A percentile compares a stretch with the other conserved stretches of the same genome.
These are phyloP conservation scores for Radiomyces spectabilis DNA, from an alignment of 192 early-diverging fungal species.

Conservation along the genomic window DNA sequence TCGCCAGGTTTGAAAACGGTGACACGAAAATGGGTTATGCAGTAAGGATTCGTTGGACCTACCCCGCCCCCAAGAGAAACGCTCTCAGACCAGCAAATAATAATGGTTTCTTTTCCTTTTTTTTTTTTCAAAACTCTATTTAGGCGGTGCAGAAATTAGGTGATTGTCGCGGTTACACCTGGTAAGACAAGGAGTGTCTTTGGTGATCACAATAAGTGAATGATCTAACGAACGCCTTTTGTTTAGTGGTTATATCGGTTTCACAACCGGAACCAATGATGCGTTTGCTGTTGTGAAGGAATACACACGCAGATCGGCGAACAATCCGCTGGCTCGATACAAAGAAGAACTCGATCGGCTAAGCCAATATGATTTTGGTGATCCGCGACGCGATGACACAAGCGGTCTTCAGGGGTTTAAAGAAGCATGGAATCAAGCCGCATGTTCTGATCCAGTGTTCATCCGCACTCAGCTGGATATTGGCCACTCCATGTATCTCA, in stretches of 20 bases:
- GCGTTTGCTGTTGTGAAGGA: conserved; percentile 22
- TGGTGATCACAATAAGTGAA: neutral
- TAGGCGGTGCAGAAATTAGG: conserved; percentile 24
- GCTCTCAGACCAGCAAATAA: no score
- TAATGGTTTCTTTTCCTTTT: no score
- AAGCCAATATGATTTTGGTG: conserved; percentile 10
- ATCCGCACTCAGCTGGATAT: conserved; percentile 23
- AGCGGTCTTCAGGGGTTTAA: conserved; percentile 4
- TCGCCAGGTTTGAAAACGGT: conserved; percentile 28
- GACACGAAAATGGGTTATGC: conserved; percentile 28
- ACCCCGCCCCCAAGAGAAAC: neutral
- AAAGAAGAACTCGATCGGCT: conserved; percentile 11
- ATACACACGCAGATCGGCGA: conserved; percentile 11
- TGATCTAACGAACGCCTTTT: neutral
- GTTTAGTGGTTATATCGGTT: conserved; percentile 26
- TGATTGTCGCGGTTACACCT: conserved; percentile 27
- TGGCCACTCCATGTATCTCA: conserved; percentile 22
- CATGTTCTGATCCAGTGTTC: conserved; percentile 23
- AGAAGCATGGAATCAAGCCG: conserved; percentile 10
- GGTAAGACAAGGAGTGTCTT: conserved; percentile 3
- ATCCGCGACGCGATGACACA: conserved; percentile 9
- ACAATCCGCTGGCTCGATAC: conserved; percentile 13
- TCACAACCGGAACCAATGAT: conserved; percentile 31
- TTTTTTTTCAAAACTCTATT: neutral
- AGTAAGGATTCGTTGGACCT: conserved; percentile 1